Evolutionary conservation across 257 asterid species (phyloP).

Genomic region (Perilla frutescens): DNA sequence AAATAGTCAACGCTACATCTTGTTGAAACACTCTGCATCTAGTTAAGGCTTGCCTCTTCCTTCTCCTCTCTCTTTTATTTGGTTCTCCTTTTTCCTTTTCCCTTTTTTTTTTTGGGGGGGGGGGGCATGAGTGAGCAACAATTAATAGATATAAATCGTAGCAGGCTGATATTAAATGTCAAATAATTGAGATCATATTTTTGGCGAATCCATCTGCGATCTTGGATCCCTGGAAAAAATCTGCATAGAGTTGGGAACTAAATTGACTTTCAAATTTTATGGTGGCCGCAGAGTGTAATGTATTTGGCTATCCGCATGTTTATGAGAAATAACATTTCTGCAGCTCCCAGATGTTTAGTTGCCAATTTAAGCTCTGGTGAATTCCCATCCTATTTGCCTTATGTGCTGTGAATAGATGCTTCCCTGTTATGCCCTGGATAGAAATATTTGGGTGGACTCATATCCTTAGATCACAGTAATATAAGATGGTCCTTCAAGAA

Average conservation of each 20-base stretch:
- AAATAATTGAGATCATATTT: not conserved
- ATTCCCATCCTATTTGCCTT: not conserved
- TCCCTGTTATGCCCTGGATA: not conserved
- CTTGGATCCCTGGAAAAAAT: conserved; percentile 4
- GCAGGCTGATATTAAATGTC: conserved; percentile 16
- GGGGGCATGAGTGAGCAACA: not conserved
- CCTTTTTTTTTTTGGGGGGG: no score
- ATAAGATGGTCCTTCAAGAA: conserved; percentile 7
- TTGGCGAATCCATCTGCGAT: not conserved
- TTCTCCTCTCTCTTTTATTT: no score
- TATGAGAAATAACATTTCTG: not conserved
- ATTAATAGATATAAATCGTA: not conserved
- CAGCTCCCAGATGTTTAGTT: not conserved
- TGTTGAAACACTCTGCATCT: no score
- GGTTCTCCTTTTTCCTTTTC: no score
- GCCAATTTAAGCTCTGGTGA: not conserved
- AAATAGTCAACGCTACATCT: no score
- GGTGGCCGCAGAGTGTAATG: not conserved
- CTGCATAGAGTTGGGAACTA: not conserved
- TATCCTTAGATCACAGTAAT: not conserved
- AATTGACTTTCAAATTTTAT: not conserved
- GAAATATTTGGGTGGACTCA: not conserved
- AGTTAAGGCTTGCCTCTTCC: no score
- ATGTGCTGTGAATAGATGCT: not conserved
- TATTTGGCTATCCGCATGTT: not conserved